Base-by-base conservation (phyloP, 768 basidiomycete species). In the Boletales sp. region DNA sequence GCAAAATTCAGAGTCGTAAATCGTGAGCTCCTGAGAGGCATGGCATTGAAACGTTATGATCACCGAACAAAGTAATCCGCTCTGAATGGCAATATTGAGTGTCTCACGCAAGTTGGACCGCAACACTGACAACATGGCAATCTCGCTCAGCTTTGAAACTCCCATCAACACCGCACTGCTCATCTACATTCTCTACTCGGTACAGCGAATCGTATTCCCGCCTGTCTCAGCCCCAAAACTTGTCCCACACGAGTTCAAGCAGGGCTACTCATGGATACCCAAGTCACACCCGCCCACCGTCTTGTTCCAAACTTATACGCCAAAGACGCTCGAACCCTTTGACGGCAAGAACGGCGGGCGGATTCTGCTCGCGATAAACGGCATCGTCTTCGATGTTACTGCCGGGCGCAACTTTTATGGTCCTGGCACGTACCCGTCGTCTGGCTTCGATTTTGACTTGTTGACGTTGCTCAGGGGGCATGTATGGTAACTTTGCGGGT, bases 401-500 rank as follows among this genome's bases (percentile, higher is more conserved):
- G 76, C 81, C 4, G 95, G 95, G 21, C 76, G 84, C 57, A 87
- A 79, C 63, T 99, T 99, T 72, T 98, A 98, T 67, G 95, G 95
- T 1, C 95, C 95, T 18, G 84, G 95, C 95, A 52, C 63, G 87
- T 69, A 12, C 27, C 1, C 12, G 11, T 27, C 32, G 27, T 43
- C 30, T 14, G 11, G 34, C 34, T 34, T 34, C 11, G 12, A 34
- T 5, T 27, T 27, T 27, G 2, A 44, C 31, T 59, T 18, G 47
- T 8, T 47, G 12, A 45, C 53, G 15, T 14, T 21, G 40, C 37
- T 27, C 57, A 97, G 95, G 85, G 60, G 95, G 94, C 0, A 91
- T 94, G 81, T 97, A 97, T 63, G 94, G 92, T 29, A 95, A 94
- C 69, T 98, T 99, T 74, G 94, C 97, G 3, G 97, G 95, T 6